Evolutionary conservation across 2,329 filamentous ascomycete genomes (phyloP).

Genomic region (Graphilbum fragrans): DNA sequence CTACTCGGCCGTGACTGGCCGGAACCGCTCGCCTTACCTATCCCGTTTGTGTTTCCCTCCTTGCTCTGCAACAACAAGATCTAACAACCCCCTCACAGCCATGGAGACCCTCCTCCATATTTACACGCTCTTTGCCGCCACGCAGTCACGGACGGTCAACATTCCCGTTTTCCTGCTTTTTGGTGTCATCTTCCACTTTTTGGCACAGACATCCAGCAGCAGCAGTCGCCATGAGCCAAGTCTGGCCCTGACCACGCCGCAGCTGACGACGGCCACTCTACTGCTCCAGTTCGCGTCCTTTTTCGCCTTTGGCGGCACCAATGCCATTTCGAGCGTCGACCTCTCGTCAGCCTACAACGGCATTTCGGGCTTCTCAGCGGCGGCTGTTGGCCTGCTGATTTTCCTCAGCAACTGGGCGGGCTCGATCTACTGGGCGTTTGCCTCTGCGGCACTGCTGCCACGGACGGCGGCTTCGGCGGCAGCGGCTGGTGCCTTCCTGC

Average conservation of each 20-base stretch:
- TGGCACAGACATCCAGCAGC: slow-evolving; percentile 17
- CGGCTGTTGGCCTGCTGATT: slow-evolving; percentile 71
- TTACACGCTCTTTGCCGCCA: slow-evolving; percentile 68
- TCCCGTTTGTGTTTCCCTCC: slow-evolving; percentile 12
- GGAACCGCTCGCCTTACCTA: slow-evolving; percentile 13
- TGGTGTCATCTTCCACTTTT: slow-evolving; percentile 41
- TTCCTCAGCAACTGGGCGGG: slow-evolving; percentile 89
- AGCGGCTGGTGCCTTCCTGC: slow-evolving; percentile 10
- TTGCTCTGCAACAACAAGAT: neutral
- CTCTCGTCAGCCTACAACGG: slow-evolving; percentile 94
- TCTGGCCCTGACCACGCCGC: slow-evolving; percentile 30
- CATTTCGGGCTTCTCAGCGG: slow-evolving; percentile 64
- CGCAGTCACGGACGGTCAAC: slow-evolving; percentile 76
- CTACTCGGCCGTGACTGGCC: slow-evolving; percentile 21
- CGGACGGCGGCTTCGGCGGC: slow-evolving; percentile 6
- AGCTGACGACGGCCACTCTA: slow-evolving; percentile 58
- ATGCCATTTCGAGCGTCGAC: slow-evolving; percentile 92
- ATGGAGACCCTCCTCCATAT: slow-evolving; percentile 51
- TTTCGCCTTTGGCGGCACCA: slow-evolving; percentile 83
- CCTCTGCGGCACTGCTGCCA: slow-evolving; percentile 43
- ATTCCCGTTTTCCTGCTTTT: slow-evolving; percentile 75
- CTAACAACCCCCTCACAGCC: neutral
- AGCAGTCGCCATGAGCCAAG: slow-evolving; percentile 18
- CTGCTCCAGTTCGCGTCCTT: slow-evolving; percentile 74
- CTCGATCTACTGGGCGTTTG: slow-evolving; percentile 73